A percentile compares a stretch with the other conserved stretches of the same genome.
These are phyloP conservation scores for Pichia insulana DNA, from an alignment of 805 yeast species.

Conservation along the genomic window DNA sequence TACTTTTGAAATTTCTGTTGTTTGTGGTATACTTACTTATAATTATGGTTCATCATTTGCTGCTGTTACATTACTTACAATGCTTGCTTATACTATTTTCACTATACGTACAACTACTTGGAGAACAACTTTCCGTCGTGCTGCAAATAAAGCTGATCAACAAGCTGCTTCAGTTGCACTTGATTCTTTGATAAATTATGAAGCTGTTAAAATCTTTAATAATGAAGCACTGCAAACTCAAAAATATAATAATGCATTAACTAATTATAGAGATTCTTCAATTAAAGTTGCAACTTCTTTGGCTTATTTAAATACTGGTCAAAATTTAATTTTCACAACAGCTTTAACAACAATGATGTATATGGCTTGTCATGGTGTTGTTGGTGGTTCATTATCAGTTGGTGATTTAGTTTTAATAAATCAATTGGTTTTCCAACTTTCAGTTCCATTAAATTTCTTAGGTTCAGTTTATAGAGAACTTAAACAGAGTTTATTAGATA, in stretches of 20 bases:
- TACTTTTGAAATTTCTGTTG: constrained; percentile 83
- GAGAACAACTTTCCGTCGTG: constrained; percentile 87
- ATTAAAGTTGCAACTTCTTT: constrained; percentile 79
- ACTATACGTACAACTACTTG: constrained; percentile 92
- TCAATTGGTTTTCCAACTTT: constrained; percentile 90
- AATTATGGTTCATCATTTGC: constrained; percentile 88
- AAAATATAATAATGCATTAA: constrained; percentile 72
- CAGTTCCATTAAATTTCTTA: constrained; percentile 87
- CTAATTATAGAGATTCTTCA: constrained; percentile 63
- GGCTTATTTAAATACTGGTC: constrained; percentile 73
- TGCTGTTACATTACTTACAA: constrained; percentile 76
- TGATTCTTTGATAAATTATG: constrained; percentile 89
- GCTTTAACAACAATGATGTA: constrained; percentile 97
- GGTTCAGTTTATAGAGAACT: constrained; percentile 95
- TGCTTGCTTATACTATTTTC: constrained; percentile 80
- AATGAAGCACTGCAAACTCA: constrained; percentile 72
- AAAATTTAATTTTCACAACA: constrained; percentile 69
- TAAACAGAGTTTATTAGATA: constrained; percentile 85
- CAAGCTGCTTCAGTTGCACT: constrained; percentile 91
- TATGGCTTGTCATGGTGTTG: constrained; percentile 94
- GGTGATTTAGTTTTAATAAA: constrained; percentile 94
- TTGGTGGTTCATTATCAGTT: constrained; percentile 70
- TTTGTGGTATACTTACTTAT: constrained; percentile 87
- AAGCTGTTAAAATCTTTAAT: constrained; percentile 89
- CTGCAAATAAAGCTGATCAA: constrained; percentile 89